A percentile compares a stretch with the other conserved stretches of the same genome.
These are phyloP conservation scores for Lathyrus aphaca DNA, from an alignment of 306 rosid genomes.

Conservation along the genomic window DNA sequence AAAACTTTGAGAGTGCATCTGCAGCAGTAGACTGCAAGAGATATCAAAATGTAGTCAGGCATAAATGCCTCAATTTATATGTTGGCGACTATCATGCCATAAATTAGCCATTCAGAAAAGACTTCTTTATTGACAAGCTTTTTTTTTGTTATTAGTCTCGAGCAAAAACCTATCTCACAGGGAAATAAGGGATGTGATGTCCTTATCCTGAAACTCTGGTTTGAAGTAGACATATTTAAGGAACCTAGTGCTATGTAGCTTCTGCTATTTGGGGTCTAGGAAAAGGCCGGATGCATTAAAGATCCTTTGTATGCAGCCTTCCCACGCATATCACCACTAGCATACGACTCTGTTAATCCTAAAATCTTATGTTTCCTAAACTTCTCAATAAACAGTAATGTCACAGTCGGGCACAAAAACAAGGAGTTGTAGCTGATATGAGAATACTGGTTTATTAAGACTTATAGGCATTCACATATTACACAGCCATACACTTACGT, in stretches of 20 bases:
- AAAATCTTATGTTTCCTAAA: conserved; percentile 31
- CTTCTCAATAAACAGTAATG: conserved; percentile 13
- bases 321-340: background rate
- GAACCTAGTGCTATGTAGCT: background rate
- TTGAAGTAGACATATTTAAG: conserved; percentile 11
- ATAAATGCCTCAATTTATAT: conserved; percentile 16
- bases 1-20: conserved; percentile 84
- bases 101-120: conserved; percentile 24
- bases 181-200: conserved; percentile 23
- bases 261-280: background rate
- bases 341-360: conserved; percentile 9
- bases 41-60: conserved; percentile 36
- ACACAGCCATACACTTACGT: background rate
- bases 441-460: conserved; percentile 27
- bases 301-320: background rate
- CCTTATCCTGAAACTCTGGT: background rate
- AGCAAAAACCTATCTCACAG: conserved; percentile 21
- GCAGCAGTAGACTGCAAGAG: conserved; percentile 75
- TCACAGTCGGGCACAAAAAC: conserved; percentile 24
- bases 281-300: background rate
- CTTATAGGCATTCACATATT: conserved; percentile 1
- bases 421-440: conserved; percentile 3
- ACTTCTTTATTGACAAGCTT: conserved; percentile 20
- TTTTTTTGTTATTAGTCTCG: conserved; percentile 23
- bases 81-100: conserved; percentile 11